These are phyloP conservation scores for Ophiostoma piceae DNA, from an alignment of 2,329 filamentous ascomycete species.

Conservation along the genomic window DNA sequence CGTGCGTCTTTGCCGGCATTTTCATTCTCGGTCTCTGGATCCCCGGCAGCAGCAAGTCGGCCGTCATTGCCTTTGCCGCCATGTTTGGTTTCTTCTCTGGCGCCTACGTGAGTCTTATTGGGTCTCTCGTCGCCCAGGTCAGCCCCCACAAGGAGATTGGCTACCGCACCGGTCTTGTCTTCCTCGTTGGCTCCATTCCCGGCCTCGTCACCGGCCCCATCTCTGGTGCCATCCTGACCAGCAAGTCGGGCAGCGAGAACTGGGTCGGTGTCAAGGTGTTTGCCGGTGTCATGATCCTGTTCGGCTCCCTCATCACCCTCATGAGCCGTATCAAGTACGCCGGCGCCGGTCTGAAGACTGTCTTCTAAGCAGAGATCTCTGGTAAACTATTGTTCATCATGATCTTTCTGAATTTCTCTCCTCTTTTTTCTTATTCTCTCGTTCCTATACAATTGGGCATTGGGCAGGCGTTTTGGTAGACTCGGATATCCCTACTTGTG, in stretches of 20 bases:
- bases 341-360: constrained; percentile 29
- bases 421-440: background rate
- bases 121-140: constrained; percentile 45
- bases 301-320: constrained; percentile 31
- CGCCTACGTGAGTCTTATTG: constrained; percentile 38
- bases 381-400: too few species aligned
- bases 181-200: constrained; percentile 47
- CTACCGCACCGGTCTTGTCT: constrained; percentile 48
- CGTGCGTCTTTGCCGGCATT: constrained; percentile 40
- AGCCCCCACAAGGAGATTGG: constrained; percentile 52
- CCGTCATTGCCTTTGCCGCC: constrained; percentile 38
- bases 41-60: constrained; percentile 31
- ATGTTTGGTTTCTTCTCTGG: constrained; percentile 40
- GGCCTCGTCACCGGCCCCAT: constrained; percentile 50
- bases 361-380: constrained; percentile 27
- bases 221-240: constrained; percentile 37
- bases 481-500: constrained; percentile 1
- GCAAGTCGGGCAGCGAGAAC: constrained; percentile 24
- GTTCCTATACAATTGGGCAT: background rate
- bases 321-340: constrained; percentile 31
- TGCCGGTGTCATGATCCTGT: constrained; percentile 33
- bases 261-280: constrained; percentile 39
- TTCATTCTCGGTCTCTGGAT: constrained; percentile 43
- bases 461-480: background rate
- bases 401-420: too few species aligned